Percentiles rank a stretch among this genome's conserved stretches.
Evolutionary conservation across 257 asterid genomes (phyloP).

Genomic region (Solanum okadae): DNA sequence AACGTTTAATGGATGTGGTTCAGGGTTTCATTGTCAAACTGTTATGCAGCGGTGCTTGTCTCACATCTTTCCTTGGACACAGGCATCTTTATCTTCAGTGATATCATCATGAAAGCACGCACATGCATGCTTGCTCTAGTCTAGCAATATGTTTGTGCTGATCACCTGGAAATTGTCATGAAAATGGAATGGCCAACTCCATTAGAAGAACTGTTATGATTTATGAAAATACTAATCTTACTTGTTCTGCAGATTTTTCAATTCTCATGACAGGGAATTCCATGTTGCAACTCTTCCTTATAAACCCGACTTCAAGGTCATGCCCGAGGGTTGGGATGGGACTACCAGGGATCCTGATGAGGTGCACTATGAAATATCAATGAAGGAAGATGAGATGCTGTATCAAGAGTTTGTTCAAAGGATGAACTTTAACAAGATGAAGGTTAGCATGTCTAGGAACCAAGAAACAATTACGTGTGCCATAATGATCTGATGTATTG

Average conservation of each 20-base stretch:
- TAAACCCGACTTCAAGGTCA: constrained; percentile 91
- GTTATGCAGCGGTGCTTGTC: background rate
- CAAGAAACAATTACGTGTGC: background rate
- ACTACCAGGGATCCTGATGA: constrained; percentile 91
- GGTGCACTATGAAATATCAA: constrained; percentile 91
- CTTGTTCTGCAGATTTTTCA: constrained; percentile 53
- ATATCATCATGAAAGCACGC: background rate
- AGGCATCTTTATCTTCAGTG: background rate
- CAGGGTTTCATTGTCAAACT: background rate
- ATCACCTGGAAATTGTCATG: background rate
- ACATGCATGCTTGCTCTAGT: background rate
- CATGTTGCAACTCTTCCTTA: constrained; percentile 89
- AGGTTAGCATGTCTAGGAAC: constrained; percentile 28
- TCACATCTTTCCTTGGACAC: background rate
- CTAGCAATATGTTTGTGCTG: background rate
- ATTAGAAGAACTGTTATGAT: background rate
- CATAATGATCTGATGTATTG: background rate
- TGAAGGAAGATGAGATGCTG: constrained; percentile 86
- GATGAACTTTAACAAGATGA: constrained; percentile 79
- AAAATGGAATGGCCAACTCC: background rate
- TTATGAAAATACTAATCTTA: background rate
- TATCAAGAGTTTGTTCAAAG: constrained; percentile 80
- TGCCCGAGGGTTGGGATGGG: constrained; percentile 99
- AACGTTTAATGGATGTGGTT: background rate
- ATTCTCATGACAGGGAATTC: constrained; percentile 77